These are phyloP conservation scores for Artomyces pyxidatus DNA, from an alignment of 768 basidiomycete genomes.

Conservation along the genomic window DNA sequence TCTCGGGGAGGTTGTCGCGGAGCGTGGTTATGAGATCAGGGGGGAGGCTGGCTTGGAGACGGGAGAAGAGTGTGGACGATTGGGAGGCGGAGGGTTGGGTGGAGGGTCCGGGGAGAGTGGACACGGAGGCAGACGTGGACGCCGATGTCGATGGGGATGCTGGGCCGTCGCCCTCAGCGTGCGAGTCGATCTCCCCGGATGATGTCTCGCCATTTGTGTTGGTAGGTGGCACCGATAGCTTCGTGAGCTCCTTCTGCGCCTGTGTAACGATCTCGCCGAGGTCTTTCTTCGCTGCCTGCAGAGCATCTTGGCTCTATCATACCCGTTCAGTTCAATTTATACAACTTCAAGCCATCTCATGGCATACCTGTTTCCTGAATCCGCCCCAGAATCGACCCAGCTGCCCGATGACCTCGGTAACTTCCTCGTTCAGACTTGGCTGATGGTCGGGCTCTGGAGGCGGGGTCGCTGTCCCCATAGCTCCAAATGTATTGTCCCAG, in stretches of 20 bases:
- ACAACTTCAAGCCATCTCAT: not conserved
- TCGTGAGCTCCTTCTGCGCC: conserved; percentile 69
- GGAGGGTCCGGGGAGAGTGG: conserved; percentile 3
- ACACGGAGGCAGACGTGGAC: conserved; percentile 10
- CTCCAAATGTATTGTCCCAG: conserved; percentile 7
- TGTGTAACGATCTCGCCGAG: conserved; percentile 64
- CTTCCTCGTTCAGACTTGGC: conserved; percentile 73
- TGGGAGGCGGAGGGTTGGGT: conserved; percentile 4
- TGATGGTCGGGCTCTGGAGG: conserved; percentile 23
- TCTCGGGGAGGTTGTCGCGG: conserved; percentile 58
- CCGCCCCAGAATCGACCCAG: conserved; percentile 86
- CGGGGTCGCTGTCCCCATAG: conserved; percentile 9
- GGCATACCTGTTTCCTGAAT: conserved; percentile 75
- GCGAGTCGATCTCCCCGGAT: conserved; percentile 13
- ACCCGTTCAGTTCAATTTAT: conserved; percentile 2
- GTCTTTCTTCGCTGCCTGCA: conserved; percentile 68
- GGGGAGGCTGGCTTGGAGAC: conserved; percentile 67
- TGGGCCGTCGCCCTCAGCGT: conserved; percentile 16
- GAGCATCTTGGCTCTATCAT: conserved; percentile 55
- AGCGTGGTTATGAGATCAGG: conserved; percentile 65
- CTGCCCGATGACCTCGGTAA: conserved; percentile 82
- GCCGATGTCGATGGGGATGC: conserved; percentile 18
- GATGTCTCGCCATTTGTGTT: conserved; percentile 17
- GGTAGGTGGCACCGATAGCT: conserved; percentile 37
- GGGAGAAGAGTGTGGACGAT: conserved; percentile 48